Conservation (phyloP, 225 moss, liverwort and hornwort species). For the Sphagnum contortum region DNA sequence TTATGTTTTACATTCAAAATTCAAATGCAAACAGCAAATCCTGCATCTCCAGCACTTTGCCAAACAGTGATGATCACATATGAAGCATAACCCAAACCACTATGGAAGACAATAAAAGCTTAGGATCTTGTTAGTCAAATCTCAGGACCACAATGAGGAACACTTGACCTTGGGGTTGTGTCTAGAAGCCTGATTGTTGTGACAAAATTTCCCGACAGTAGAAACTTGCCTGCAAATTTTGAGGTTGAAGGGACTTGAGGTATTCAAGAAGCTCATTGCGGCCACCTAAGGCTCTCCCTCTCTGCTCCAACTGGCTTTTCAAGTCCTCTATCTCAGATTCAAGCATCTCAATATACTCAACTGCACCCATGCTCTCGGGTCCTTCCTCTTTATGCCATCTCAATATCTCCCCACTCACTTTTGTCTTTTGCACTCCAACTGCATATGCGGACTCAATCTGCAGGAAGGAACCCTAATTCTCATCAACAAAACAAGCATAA, state of each 20-base stretch:
- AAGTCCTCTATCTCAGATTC: slow-evolving; percentile 82
- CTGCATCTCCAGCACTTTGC: no score
- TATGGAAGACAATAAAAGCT: no score
- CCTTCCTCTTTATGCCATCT: slow-evolving; percentile 83
- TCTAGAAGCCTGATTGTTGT: no score
- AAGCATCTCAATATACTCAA: slow-evolving; percentile 86
- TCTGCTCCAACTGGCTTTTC: slow-evolving; percentile 63
- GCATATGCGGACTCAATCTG: slow-evolving; percentile 48
- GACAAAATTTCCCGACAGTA: neutral
- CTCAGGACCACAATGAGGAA: no score
- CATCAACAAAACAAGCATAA: no score
- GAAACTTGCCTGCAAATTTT: slow-evolving; percentile 62
- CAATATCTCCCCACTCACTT: slow-evolving; percentile 73
- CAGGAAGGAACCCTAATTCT: slow-evolving; percentile 1
- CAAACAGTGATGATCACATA: no score
- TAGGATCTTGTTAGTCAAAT: no score
- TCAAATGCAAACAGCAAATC: no score
- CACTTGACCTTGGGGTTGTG: no score
- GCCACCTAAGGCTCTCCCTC: slow-evolving; percentile 51
- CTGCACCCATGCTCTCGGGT: slow-evolving; percentile 57
- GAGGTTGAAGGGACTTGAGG: slow-evolving; percentile 77
- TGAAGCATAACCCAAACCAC: no score
- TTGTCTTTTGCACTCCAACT: slow-evolving; percentile 64
- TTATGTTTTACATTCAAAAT: no score
- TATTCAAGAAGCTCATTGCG: slow-evolving; percentile 76